Conservation (phyloP, 2,329 filamentous ascomycete genomes). For the Didymella keratinophila region DNA sequence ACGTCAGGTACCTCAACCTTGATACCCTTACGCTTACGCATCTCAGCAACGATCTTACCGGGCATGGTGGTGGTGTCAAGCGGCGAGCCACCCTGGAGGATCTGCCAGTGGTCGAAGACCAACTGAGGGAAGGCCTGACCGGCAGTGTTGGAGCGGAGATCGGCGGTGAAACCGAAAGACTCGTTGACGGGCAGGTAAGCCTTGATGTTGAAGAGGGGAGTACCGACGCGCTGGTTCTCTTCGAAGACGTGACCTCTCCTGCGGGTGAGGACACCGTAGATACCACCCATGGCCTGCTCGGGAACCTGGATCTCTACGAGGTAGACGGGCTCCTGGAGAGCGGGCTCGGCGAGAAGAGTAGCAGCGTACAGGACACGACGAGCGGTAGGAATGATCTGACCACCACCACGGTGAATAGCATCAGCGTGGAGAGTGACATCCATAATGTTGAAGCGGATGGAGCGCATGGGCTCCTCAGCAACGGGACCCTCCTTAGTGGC, state of each 20-base stretch:
- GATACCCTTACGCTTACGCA: conserved; percentile 99
- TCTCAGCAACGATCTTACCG: conserved; percentile 82
- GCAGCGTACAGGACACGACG: conserved; percentile 97
- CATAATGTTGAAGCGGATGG: conserved; percentile 97
- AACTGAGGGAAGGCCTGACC: conserved; percentile 99
- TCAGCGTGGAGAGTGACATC: conserved; percentile 99
- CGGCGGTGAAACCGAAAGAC: conserved; percentile 98
- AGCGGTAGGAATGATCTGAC: conserved; percentile 97
- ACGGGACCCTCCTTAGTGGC: conserved; percentile 96
- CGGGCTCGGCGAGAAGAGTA: conserved; percentile 87
- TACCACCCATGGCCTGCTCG: conserved; percentile 98
- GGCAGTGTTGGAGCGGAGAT: conserved; percentile 90
- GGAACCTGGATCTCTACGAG: conserved; percentile 99
- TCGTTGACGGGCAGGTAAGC: conserved; percentile 95
- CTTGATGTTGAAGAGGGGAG: conserved; percentile 99
- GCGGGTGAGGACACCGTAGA: conserved; percentile 98
- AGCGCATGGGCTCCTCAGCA: conserved; percentile 98
- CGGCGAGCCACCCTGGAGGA: conserved; percentile 91
- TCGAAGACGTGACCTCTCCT: conserved; percentile 98
- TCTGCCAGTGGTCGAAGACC: conserved; percentile 99
- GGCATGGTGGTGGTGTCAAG: conserved; percentile 84
- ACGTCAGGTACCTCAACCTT: conserved; percentile 93
- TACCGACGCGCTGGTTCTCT: conserved; percentile 98
- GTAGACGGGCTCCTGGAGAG: conserved; percentile 96
- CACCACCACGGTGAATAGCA: conserved; percentile 99